Evolutionary conservation across 371 early-diverging fungal genomes (phyloP).

Genomic region (Mortierella sp.): DNA sequence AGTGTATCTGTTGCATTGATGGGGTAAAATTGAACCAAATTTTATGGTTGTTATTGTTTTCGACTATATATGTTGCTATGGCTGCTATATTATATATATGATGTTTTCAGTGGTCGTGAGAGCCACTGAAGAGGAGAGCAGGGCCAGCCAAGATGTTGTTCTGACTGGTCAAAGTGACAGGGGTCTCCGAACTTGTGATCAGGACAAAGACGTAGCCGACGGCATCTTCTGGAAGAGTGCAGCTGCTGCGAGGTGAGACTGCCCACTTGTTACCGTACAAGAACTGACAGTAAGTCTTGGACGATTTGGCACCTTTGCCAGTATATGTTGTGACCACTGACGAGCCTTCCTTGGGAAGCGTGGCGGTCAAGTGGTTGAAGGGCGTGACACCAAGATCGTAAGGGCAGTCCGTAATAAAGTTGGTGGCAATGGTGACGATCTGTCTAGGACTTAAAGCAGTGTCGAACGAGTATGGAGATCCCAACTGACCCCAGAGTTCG

Average conservation of each 20-base stretch:
- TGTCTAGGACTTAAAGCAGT: conserved; percentile 18
- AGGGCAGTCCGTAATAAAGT: conserved; percentile 31
- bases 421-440: conserved; percentile 23
- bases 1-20: no score
- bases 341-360: neutral
- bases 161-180: conserved; percentile 6
- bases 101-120: conserved; percentile 1
- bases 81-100: no score
- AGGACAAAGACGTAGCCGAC: conserved; percentile 34
- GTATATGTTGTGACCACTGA: conserved; percentile 15
- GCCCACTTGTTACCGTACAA: conserved; percentile 21
- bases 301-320: neutral
- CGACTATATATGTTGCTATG: neutral
- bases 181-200: conserved; percentile 12
- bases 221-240: conserved; percentile 24
- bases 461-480: conserved; percentile 33
- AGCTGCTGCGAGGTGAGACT: conserved; percentile 17
- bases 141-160: conserved; percentile 38
- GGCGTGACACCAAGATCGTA: conserved; percentile 15
- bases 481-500: conserved; percentile 1
- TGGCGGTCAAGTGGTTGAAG: conserved; percentile 21
- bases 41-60: no score
- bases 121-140: conserved; percentile 31
- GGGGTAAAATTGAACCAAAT: no score
- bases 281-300: conserved; percentile 34